Percentiles rank a stretch among this genome's conserved stretches.
Evolutionary conservation across 1,139 yeast genomes (phyloP).

Genomic region (Geotrichum australiense): DNA sequence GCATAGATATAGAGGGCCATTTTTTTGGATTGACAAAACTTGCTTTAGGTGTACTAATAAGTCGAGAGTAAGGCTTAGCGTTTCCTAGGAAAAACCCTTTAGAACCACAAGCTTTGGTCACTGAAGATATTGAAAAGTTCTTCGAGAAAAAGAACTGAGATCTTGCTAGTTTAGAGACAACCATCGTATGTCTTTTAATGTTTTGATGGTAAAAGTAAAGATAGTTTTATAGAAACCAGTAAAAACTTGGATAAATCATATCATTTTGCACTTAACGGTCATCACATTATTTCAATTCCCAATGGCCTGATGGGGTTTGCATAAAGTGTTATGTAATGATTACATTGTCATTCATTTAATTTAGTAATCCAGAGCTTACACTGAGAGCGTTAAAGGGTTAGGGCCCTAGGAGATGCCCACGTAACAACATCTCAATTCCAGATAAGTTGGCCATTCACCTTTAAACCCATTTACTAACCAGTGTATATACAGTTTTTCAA

Average conservation of each 20-base stretch:
- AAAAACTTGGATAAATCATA: slow-evolving; percentile 4
- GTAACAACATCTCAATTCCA: too few relatives aligned
- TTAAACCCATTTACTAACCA: too few relatives aligned
- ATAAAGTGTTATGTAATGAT: too few relatives aligned
- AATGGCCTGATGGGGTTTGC: background rate
- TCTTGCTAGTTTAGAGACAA: slow-evolving; percentile 26
- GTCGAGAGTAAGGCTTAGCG: too few relatives aligned
- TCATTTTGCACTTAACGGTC: too few relatives aligned
- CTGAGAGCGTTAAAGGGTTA: too few relatives aligned
- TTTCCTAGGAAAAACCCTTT: slow-evolving; percentile 18
- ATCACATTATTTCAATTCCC: too few relatives aligned
- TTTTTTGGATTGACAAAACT: background rate
- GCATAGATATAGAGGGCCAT: slow-evolving; percentile 5
- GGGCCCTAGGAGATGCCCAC: too few relatives aligned
- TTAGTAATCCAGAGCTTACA: too few relatives aligned
- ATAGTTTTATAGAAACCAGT: slow-evolving; percentile 3
- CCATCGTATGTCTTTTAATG: slow-evolving; percentile 6
- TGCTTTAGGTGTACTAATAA: background rate
- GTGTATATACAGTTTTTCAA: too few relatives aligned
- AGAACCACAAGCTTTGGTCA: slow-evolving; percentile 29
- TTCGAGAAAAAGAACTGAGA: slow-evolving; percentile 34
- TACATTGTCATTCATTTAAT: too few relatives aligned
- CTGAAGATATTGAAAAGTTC: slow-evolving; percentile 27
- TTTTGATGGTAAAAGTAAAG: background rate
- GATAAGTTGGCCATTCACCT: too few relatives aligned